Base-by-base conservation (phyloP, 257 asterid species). In the Fraxinus cuspidata region DNA sequence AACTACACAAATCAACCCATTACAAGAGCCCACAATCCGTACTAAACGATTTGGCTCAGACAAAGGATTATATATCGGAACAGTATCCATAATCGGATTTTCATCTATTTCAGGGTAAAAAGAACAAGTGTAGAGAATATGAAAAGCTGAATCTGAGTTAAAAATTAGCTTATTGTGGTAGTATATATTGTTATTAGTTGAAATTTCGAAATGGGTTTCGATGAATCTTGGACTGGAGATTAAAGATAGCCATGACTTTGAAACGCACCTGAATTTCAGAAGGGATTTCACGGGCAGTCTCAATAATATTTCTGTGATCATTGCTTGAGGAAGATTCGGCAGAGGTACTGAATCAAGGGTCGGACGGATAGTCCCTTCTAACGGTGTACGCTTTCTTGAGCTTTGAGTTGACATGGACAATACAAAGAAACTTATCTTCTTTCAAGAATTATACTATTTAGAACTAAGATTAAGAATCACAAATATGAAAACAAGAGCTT, bases 1-100 rank as follows among this genome's bases (percentile, higher is more conserved):
- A 18, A 49, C 8, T 25, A 83, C 23, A 49, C 86, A 80, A 12
- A 83, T 27, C 60, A 83, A 76, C 11, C 86, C 86, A 76, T 83
- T 76, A 74, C 71, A 78, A 44, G 76, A 73, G 18, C 85, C 85
- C 67, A 82, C 34, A 4, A 78, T 53, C 64, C 75, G 68, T 0
- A 29, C 75, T 32, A 21, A 21, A 70, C 35, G 12, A 47, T 18
- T 1, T n/a, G 60, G 72, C 18, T 1, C 0, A 25, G 28, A 51
- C 56, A 58, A 7, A 1, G 77, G 74, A 70, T 28, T 38, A 69
- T 63, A 51, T 23, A 60, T 0, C 29, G 32, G 32, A 53, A 10
- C 51, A 21, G 37, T 31, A 72, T 38, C 69, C 37, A 37, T 21
- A 25, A 72, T 28, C 5, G 76, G 23, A 15, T 47, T 58, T 37